These are phyloP conservation scores for Chenopodium quinoa DNA, from an alignment of 148 eudicot genomes.

Conservation along the genomic window DNA sequence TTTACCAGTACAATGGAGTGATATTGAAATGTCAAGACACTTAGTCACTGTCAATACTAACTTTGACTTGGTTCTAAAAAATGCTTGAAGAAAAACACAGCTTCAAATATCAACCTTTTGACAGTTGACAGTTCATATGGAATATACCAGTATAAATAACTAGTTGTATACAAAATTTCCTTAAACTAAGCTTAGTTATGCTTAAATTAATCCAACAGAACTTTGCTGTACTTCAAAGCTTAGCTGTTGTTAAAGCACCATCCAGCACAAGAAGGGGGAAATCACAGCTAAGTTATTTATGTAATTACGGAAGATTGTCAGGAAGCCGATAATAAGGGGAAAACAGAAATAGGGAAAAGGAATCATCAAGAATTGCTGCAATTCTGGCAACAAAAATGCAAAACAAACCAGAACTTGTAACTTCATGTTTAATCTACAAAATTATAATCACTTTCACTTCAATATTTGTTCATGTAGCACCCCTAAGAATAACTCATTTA, in stretches of 20 bases:
- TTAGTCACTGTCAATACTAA: no score
- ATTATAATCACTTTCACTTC: background rate
- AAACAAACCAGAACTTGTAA: background rate
- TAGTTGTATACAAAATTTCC: background rate
- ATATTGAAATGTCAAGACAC: no score
- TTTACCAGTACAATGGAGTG: no score
- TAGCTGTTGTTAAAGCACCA: background rate
- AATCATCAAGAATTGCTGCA: background rate
- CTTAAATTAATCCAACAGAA: background rate
- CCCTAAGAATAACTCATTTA: background rate
- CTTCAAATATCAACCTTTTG: background rate
- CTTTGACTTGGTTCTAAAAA: background rate
- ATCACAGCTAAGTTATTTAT: background rate
- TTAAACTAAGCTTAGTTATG: background rate
- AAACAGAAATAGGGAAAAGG: background rate
- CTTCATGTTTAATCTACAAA: background rate
- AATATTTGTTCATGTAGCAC: background rate
- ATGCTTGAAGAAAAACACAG: background rate
- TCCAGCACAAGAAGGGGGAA: background rate
- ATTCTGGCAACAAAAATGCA: background rate
- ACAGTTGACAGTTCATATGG: background rate
- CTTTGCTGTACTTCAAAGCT: conserved; percentile 4
- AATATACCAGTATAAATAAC: background rate
- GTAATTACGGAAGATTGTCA: no score
- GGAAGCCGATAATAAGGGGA: background rate